Evolutionary conservation across 2,329 filamentous ascomycete species (phyloP).

Genomic region (Mycosphaerella sp.): DNA sequence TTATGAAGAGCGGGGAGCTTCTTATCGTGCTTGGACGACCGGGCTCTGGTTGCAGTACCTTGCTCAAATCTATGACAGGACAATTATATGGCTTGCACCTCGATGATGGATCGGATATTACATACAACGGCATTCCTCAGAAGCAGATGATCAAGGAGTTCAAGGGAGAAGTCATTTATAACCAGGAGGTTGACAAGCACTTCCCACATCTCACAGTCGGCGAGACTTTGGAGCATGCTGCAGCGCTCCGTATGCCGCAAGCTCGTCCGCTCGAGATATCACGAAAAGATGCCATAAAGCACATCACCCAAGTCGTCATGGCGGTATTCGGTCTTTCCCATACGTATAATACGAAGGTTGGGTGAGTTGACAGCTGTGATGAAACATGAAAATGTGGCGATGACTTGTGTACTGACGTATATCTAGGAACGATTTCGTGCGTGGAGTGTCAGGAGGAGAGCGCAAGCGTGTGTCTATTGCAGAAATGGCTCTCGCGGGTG

Average conservation of each 20-base stretch:
- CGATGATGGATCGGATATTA: slow-evolving; percentile 47
- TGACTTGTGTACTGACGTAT: too few relatives aligned
- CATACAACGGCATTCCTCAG: slow-evolving; percentile 54
- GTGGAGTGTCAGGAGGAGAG: slow-evolving; percentile 52
- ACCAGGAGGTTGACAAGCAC: slow-evolving; percentile 46
- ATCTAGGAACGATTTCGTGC: slow-evolving; percentile 48
- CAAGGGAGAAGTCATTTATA: slow-evolving; percentile 44
- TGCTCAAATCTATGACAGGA: slow-evolving; percentile 57
- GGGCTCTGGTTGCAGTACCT: slow-evolving; percentile 57
- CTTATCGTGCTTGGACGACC: slow-evolving; percentile 45
- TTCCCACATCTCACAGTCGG: slow-evolving; percentile 54
- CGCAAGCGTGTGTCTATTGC: slow-evolving; percentile 56
- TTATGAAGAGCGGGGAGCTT: slow-evolving; percentile 47
- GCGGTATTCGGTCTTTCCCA: slow-evolving; percentile 50
- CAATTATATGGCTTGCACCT: slow-evolving; percentile 55
- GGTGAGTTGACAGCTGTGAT: slow-evolving; percentile 18
- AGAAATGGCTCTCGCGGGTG: slow-evolving; percentile 43
- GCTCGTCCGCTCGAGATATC: slow-evolving; percentile 33
- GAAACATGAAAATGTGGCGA: too few relatives aligned
- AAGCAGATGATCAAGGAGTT: slow-evolving; percentile 44
- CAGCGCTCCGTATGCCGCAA: slow-evolving; percentile 47
- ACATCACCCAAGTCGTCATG: slow-evolving; percentile 49
- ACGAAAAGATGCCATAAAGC: slow-evolving; percentile 42
- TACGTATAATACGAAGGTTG: slow-evolving; percentile 51
- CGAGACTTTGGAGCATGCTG: slow-evolving; percentile 53